Evolutionary conservation across 257 asterid genomes (phyloP).

Genomic region (Eustoma russellianum): DNA sequence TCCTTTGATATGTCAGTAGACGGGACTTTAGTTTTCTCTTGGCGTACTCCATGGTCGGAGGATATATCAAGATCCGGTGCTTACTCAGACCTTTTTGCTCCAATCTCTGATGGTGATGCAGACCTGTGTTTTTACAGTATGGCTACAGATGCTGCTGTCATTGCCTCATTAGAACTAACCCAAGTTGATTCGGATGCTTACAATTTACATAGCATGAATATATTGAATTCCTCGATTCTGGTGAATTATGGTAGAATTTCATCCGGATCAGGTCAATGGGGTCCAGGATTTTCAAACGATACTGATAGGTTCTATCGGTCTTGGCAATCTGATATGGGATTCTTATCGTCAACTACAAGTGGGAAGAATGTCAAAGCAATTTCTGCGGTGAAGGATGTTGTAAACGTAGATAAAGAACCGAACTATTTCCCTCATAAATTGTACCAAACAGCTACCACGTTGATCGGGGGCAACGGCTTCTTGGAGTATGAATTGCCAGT

Average conservation of each 20-base stretch:
- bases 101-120: slow-evolving; percentile 29
- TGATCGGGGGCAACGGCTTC: slow-evolving; percentile 29
- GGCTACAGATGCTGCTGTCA: slow-evolving; percentile 89
- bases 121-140: slow-evolving; percentile 89
- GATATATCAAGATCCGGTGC: slow-evolving; percentile 60
- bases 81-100: slow-evolving; percentile 75
- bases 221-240: slow-evolving; percentile 35
- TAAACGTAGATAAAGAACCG: slow-evolving; percentile 44
- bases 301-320: slow-evolving; percentile 70
- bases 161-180: slow-evolving; percentile 54
- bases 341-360: slow-evolving; percentile 18
- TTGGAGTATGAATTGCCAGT: slow-evolving; percentile 64
- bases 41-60: slow-evolving; percentile 88
- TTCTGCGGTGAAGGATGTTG: slow-evolving; percentile 39
- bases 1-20: slow-evolving; percentile 87
- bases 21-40: slow-evolving; percentile 79
- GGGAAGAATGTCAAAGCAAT: slow-evolving; percentile 50
- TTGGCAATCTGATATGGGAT: slow-evolving; percentile 63
- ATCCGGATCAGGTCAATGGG: slow-evolving; percentile 86
- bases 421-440: slow-evolving; percentile 73
- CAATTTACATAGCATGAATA: slow-evolving; percentile 16
- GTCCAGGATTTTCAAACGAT: slow-evolving; percentile 82
- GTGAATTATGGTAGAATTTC: slow-evolving; percentile 83
- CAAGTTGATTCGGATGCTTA: slow-evolving; percentile 51
- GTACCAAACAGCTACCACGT: slow-evolving; percentile 62